Evolutionary conservation across 768 basidiomycete genomes (phyloP), one percentile per base, ranked within the genome.

Genomic region (Lepiota subincarnata): DNA sequence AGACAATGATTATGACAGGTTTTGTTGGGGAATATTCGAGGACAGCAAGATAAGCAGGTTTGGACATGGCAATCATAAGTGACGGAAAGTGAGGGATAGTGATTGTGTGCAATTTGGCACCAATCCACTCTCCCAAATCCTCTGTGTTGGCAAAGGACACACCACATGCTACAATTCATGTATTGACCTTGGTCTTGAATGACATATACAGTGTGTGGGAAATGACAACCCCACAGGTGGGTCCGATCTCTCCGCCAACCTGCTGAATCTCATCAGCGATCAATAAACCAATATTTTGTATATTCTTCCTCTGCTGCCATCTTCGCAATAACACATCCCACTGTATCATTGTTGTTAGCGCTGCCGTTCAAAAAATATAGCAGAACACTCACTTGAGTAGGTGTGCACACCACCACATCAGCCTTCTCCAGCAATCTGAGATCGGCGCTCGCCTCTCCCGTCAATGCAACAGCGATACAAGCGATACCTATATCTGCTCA

Each of bases 31-130:
- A 86, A 59, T 93, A 86, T 64, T 99, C 96, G 40, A 85, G 73
- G 56, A 98, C 88, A 26, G 95, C 86, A 6, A 98, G 81, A 66
- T 98, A 98, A 0, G 96, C 91, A 0, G 97, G 97, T 66, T 98
- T 98, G 7, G 95, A 94, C 97, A 99, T 98, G 41, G 94, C 82
- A 55, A 98, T 92, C 96, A 99, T 98, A 38, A 99, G 75, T 0
- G 94, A 97, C 0, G 97, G 94, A 83, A 96, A 97, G 64, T 98
- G 97, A n/a, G 94, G 92, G 42, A 94, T 91, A 22, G 82, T 82
- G 60, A 97, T 90, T 1, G 89, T 90, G 64, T 97, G 94, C 2
- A 88, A 86, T 0, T 88, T 87, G 0, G 89, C 93, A 31, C 94
- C 96, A 69, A 99, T 92, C 97, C 97, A 99, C 63, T 98, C 94